Conservation (phyloP, 148 eudicot genomes). For the Tetragonia tetragonoides region DNA sequence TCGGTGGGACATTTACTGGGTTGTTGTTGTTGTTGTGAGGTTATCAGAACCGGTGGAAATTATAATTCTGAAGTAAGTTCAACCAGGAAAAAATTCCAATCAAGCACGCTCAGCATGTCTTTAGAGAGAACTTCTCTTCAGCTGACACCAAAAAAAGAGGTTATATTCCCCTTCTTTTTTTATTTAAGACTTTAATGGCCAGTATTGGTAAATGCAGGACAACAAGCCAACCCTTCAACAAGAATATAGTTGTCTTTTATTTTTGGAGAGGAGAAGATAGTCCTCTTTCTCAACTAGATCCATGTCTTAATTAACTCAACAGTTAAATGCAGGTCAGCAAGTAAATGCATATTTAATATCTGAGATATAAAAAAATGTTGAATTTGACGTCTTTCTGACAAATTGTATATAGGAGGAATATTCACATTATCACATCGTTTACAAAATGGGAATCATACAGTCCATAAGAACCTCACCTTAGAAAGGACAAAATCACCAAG, state of each 20-base stretch:
- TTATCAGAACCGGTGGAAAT: background rate
- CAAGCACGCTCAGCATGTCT: background rate
- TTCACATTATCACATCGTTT: background rate
- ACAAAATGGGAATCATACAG: background rate
- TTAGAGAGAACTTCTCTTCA: background rate
- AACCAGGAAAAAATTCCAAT: background rate
- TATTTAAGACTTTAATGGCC: background rate
- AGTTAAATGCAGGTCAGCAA: background rate
- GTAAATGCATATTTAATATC: background rate
- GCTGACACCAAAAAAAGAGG: background rate
- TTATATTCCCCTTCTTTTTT: background rate
- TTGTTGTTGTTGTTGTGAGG: too few relatives aligned
- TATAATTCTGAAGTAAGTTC: background rate
- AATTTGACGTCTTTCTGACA: background rate
- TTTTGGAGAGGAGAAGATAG: background rate
- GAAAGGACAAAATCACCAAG: conserved; percentile 95
- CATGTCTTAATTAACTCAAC: conserved; percentile 1
- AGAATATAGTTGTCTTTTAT: background rate
- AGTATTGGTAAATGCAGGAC: background rate
- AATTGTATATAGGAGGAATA: background rate
- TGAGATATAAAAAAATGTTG: background rate
- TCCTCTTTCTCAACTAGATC: background rate
- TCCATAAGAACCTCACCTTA: conserved; percentile 45
- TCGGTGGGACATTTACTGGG: too few relatives aligned
- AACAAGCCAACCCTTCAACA: background rate